phyloP scores from a whole-genome alignment of 371 early-diverging fungal species.

The Nosema muscidifuracis region DNA sequence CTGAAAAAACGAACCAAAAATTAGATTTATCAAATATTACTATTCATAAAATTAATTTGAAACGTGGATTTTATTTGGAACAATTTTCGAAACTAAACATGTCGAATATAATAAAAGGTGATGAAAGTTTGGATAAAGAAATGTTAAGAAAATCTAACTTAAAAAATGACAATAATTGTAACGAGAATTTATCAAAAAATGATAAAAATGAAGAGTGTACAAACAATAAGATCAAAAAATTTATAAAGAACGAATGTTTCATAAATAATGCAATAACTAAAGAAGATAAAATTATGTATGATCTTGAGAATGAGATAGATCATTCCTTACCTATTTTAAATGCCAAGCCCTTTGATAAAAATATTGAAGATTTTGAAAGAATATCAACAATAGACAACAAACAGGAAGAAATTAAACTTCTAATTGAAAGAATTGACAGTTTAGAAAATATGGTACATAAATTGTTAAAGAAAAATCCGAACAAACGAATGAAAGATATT shows the following conservation, averaged over 20 bases:
- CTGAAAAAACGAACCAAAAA: background rate
- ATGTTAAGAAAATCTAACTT: too few species aligned
- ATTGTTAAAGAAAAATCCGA: constrained; percentile 31
- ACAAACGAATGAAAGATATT: constrained; percentile 33
- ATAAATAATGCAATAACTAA: too few species aligned
- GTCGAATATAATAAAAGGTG: background rate
- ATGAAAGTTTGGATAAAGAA: background rate
- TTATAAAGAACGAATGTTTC: too few species aligned
- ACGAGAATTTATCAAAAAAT: too few species aligned
- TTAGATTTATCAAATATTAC: background rate
- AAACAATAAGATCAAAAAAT: too few species aligned
- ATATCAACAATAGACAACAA: too few species aligned
- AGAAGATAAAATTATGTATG: background rate
- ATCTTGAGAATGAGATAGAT: too few species aligned
- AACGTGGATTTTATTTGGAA: constrained; percentile 1
- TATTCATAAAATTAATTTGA: background rate
- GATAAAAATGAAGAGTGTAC: too few species aligned
- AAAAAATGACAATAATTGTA: too few species aligned
- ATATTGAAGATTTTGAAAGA: too few species aligned
- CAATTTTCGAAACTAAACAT: background rate
- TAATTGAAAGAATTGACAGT: constrained; percentile 40
- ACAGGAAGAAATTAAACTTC: constrained; percentile 17
- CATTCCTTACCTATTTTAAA: too few species aligned
- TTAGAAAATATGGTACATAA: constrained; percentile 44
- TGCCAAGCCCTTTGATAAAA: too few species aligned